phyloP scores from a whole-genome alignment of 1,284 basidiomycete genomes.

The Leccinum pachyderme region DNA sequence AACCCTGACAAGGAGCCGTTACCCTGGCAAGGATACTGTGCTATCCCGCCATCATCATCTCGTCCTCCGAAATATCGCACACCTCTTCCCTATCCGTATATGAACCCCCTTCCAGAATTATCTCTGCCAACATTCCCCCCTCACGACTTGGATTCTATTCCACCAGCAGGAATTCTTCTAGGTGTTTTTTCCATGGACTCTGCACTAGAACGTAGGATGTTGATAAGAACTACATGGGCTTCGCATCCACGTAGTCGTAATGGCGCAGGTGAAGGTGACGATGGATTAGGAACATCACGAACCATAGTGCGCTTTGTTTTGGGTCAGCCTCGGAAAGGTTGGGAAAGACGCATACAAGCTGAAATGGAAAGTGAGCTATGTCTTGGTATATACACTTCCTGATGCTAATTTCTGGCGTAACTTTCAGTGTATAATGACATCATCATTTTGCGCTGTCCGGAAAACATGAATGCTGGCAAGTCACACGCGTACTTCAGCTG shows the following conservation, averaged over 20 bases:
- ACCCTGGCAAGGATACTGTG: conserved; percentile 93
- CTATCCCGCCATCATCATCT: conserved; percentile 54
- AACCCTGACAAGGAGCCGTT: conserved; percentile 95
- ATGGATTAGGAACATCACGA: conserved; percentile 76
- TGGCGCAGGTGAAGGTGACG: conserved; percentile 67
- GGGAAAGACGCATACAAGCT: conserved; percentile 76
- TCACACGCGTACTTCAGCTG: conserved; percentile 83
- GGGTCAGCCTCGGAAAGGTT: conserved; percentile 79
- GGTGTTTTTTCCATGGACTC: conserved; percentile 93
- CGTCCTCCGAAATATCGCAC: conserved; percentile 40
- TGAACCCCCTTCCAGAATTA: conserved; percentile 37
- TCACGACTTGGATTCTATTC: conserved; percentile 65
- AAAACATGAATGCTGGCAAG: conserved; percentile 94
- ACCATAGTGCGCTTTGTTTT: conserved; percentile 91
- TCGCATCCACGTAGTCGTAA: conserved; percentile 77
- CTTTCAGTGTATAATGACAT: conserved; percentile 83
- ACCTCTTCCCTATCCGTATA: conserved; percentile 39
- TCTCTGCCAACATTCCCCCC: conserved; percentile 55
- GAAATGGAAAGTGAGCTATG: conserved; percentile 85
- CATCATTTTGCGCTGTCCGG: conserved; percentile 77
- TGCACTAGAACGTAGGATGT: conserved; percentile 81
- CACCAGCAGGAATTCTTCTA: conserved; percentile 86
- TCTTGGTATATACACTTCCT: background rate
- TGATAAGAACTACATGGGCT: conserved; percentile 90
- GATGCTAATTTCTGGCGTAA: conserved; percentile 4